These are phyloP conservation scores for Kazachstania sp. DNA, from an alignment of 1,139 yeast genomes.

Conservation along the genomic window DNA sequence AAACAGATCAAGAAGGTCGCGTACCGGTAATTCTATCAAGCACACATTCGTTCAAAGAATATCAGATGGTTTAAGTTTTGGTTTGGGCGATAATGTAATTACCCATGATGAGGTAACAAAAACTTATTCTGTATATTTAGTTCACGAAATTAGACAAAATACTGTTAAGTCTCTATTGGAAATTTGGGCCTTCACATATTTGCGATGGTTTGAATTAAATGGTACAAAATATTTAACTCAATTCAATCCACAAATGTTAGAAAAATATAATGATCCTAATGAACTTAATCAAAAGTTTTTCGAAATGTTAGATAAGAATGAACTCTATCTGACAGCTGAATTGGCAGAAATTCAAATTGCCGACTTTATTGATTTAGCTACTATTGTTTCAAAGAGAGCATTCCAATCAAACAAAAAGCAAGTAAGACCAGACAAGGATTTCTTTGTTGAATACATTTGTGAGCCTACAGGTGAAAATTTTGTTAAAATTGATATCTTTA, in stretches of 20 bases:
- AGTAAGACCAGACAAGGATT: slow-evolving; percentile 11
- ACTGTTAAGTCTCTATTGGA: slow-evolving; percentile 26
- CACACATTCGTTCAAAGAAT: slow-evolving; percentile 16
- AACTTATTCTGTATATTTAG: slow-evolving; percentile 23
- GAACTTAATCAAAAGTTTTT: slow-evolving; percentile 15
- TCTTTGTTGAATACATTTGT: slow-evolving; percentile 20
- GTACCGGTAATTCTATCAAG: slow-evolving; percentile 17
- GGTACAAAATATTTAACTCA: slow-evolving; percentile 15
- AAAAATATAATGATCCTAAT: slow-evolving; percentile 7
- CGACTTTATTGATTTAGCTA: slow-evolving; percentile 20
- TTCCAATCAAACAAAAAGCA: neutral
- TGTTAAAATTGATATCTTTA: slow-evolving; percentile 19
- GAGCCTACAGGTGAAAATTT: slow-evolving; percentile 24
- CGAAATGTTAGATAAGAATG: slow-evolving; percentile 19
- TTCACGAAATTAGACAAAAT: slow-evolving; percentile 28
- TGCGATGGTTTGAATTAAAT: slow-evolving; percentile 27
- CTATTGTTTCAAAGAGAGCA: slow-evolving; percentile 12
- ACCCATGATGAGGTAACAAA: slow-evolving; percentile 19
- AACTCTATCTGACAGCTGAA: slow-evolving; percentile 28
- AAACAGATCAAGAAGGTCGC: slow-evolving; percentile 11
- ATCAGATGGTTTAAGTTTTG: slow-evolving; percentile 19
- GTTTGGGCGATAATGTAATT: slow-evolving; percentile 26
- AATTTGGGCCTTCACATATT: slow-evolving; percentile 26
- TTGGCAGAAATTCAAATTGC: slow-evolving; percentile 25
- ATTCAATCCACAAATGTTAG: slow-evolving; percentile 14